Base-by-base conservation (phyloP, 352 stramenopile species). In the Blastocystis sp. region DNA sequence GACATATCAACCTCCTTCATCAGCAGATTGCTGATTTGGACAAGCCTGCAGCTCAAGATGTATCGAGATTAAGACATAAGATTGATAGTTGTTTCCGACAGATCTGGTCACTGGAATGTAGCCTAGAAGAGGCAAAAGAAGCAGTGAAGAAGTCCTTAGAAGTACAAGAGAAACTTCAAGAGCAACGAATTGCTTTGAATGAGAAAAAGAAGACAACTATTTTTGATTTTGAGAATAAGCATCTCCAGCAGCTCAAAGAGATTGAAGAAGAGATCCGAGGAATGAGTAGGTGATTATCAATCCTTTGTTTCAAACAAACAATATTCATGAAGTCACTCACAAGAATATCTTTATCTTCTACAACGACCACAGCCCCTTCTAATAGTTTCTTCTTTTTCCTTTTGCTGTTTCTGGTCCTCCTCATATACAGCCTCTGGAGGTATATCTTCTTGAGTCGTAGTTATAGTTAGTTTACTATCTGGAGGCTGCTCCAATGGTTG, bases 141-240 rank as follows among this genome's bases (percentile, higher is more conserved):
- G 43, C 49, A 37, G 29, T 67, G 0, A 49, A 65, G 3, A 65
- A 43, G 11, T 32, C 52, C 5, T 3, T 32, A 0, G 14, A 65
- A 14, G 54, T 83, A 19, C 51, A 66, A 56, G 19, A 67, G 24
- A 61, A 63, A 29, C 51, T 83, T 37, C n/a, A 83, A 24, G 51
- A 83, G 1, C 71, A 83, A 42, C 19, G 24, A 42, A 21, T 19
- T 49, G n/a, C 49, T 21, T 27, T 83, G 51, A 43, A 83, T 35
- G 71, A 83, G 52, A 83, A 66, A 19, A 83, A 66, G 49, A 63
- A 65, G 49, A 27, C 21, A 1, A 37, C 49, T 12, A 66, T 67
- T n/a, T 83, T 83, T 52, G 71, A 83, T 32, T 83, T 83, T 49
- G 51, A 83, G 29, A 83, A 65, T 32, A 61, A 63, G 24, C 71